Evolutionary conservation across 2,329 filamentous ascomycete species (phyloP).

Genomic region (Coleophoma cylindrospora): DNA sequence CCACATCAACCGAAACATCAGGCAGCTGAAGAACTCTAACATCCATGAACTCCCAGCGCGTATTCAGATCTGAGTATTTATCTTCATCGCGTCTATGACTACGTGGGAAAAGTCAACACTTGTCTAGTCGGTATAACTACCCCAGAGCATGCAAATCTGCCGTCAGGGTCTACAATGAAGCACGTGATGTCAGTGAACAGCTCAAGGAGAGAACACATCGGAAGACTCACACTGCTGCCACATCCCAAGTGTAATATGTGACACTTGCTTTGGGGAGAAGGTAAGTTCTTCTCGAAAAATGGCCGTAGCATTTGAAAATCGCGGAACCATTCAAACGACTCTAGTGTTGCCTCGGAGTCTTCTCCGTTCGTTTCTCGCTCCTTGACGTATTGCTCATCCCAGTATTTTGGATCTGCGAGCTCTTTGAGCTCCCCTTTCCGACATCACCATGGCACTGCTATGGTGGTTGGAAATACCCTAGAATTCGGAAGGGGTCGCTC

Average conservation of each 20-base stretch:
- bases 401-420: conserved; percentile 35
- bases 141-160: conserved; percentile 39
- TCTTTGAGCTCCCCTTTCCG: background rate
- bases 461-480: background rate
- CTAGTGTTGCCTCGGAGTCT: conserved; percentile 1
- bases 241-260: conserved; percentile 52
- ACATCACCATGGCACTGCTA: background rate
- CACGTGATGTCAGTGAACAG: background rate
- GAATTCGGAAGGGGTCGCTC: background rate
- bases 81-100: conserved; percentile 47
- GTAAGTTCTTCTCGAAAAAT: conserved; percentile 41
- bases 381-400: conserved; percentile 42
- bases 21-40: conserved; percentile 43
- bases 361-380: conserved; percentile 29
- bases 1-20: conserved; percentile 42
- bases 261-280: conserved; percentile 26
- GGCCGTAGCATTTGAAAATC: conserved; percentile 40
- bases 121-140: conserved; percentile 45
- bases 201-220: background rate
- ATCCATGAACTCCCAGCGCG: conserved; percentile 41
- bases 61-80: conserved; percentile 29
- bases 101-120: conserved; percentile 53
- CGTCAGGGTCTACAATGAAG: conserved; percentile 40
- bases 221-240: conserved; percentile 46
- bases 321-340: conserved; percentile 44